Evolutionary conservation across 352 stramenopile genomes (phyloP).

Genomic region (Pythium rhizo-oryzae): DNA sequence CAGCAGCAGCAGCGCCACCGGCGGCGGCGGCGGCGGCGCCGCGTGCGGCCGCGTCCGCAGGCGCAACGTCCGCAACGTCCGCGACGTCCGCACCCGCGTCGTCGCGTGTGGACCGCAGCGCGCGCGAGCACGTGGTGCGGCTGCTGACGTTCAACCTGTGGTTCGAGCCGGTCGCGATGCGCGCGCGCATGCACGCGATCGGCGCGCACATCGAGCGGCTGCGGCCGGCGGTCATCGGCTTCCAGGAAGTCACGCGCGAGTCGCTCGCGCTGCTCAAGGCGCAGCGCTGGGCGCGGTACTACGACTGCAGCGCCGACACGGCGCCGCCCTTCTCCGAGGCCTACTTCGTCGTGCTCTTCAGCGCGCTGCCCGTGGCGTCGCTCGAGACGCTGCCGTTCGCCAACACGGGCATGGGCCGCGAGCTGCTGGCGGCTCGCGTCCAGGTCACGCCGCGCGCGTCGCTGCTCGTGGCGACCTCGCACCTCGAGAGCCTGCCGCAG

Average conservation of each 20-base stretch:
- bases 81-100: neutral
- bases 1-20: neutral
- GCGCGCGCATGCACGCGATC: conserved; percentile 64
- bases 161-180: conserved; percentile 67
- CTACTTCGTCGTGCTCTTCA: conserved; percentile 84
- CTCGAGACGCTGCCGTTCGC: conserved; percentile 69
- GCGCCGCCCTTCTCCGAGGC: conserved; percentile 66
- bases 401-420: conserved; percentile 74
- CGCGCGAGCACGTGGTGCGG: conserved; percentile 38
- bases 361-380: conserved; percentile 59
- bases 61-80: neutral
- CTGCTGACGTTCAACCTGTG: conserved; percentile 80
- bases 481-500: conserved; percentile 75
- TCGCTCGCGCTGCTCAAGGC: conserved; percentile 56
- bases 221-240: conserved; percentile 71
- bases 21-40: neutral
- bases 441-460: conserved; percentile 46
- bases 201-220: conserved; percentile 46
- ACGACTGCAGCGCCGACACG: conserved; percentile 78
- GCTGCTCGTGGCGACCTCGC: conserved; percentile 64
- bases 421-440: conserved; percentile 64
- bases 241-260: conserved; percentile 77
- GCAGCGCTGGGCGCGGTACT: conserved; percentile 69
- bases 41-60: neutral
- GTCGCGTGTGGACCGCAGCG: no score